Evolutionary conservation across 441 rosid genomes (phyloP).

Genomic region (Eutrema salsugineum): DNA sequence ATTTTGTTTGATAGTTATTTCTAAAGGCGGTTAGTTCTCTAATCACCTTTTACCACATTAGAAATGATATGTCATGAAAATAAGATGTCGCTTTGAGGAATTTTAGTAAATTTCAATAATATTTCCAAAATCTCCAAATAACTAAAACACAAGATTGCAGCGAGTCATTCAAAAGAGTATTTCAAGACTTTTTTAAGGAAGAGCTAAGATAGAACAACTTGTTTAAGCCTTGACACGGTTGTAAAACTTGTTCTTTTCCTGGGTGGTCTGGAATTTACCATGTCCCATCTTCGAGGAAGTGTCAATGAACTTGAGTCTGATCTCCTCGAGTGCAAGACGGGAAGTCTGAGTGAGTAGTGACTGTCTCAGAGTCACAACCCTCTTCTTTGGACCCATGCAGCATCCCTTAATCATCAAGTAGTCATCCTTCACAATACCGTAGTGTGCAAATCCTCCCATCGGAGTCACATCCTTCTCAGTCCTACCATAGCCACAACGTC

Average conservation of each 20-base stretch:
- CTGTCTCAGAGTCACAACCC: conserved; percentile 83
- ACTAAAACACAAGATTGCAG: too few species aligned
- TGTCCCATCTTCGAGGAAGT: conserved; percentile 84
- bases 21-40: too few species aligned
- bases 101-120: too few species aligned
- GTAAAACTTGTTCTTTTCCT: conserved; percentile 66
- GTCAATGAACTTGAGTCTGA: conserved; percentile 82
- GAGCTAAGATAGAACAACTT: too few species aligned
- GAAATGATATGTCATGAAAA: too few species aligned
- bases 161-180: too few species aligned
- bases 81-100: too few species aligned
- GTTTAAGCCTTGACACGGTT: conserved; percentile 46
- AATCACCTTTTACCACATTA: too few species aligned
- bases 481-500: conserved; percentile 40
- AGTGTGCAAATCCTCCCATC: conserved; percentile 92
- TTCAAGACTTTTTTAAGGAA: too few species aligned
- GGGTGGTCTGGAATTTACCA: conserved; percentile 75
- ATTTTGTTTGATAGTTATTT: too few species aligned
- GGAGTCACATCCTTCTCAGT: conserved; percentile 89
- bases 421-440: conserved; percentile 79
- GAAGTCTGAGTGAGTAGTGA: conserved; percentile 78
- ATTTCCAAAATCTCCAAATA: too few species aligned
- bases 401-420: conserved; percentile 88
- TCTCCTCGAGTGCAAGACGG: conserved; percentile 67
- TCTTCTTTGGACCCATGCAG: conserved; percentile 89